Evolutionary conservation across 495 filamentous ascomycete species (phyloP), one percentile per base, ranked within the genome.

Genomic region (Gamarada debralockiae): DNA sequence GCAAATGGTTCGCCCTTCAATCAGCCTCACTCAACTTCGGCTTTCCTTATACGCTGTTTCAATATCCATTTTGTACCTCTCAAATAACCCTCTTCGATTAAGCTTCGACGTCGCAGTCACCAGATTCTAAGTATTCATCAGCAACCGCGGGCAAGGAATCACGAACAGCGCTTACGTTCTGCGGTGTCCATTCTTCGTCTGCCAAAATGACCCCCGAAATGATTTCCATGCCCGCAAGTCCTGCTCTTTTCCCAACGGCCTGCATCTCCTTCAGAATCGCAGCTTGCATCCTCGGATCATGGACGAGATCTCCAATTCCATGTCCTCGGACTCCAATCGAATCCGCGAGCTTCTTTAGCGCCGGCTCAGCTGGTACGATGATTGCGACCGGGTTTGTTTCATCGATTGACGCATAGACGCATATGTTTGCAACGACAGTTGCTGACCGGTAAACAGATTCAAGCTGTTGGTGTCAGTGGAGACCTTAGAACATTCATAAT

Each of bases 161-260:
- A 38, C 24, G 10, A 57, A 21, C 24, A n/a, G 43, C 33, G 77
- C 90, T 82, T 75, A 95, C 92, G 71, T 95, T 97, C 42, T 92
- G 86, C 34, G 93, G 87, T 21, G 87, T 96, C 93, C 93, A 98
- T 69, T 98, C 93, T 70, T 97, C 92, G 53, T 96, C 90, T 1
- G 88, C 87, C 62, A 98, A 65, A 12, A 96, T 89, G 14, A 96
- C 90, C 58, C 91, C 92, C 51, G 87, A 84, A 59, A 98, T 85
- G 41, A 96, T 88, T 73, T 98, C 93, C 53, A 95, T 89, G 15
- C 85, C 83, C 13, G 75, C 75, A 34, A 98, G 74, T 3, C 90
- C 88, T 55, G 85, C 89, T 31, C 82, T 77, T 56, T 78, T 81
- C 33, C 92, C 93, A 1, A 79, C 77, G 31, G 61, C 69, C 70